Evolutionary conservation across 129 eudicot genomes (phyloP), one percentile per base, ranked within the genome.

Genomic region (Oenanthe sinensis): DNA sequence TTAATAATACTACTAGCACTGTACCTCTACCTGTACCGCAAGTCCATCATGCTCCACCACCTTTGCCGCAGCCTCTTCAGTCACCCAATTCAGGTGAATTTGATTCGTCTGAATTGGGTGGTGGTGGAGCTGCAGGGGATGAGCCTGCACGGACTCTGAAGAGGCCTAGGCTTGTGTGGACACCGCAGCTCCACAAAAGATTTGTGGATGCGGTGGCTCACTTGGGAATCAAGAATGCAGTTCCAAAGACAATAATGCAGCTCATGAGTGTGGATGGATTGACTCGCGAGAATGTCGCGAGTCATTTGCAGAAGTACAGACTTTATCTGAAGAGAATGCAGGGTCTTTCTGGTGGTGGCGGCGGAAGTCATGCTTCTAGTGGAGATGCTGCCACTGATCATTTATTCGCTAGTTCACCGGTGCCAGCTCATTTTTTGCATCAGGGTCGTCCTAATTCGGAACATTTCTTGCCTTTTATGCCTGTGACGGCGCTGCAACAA

Each of bases 191-290:
- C 17, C 98, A 93, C 84, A 93, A 91, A 78, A 78, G 98, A 47
- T 93, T 93, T 69, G 97, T 93, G 37, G 98, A 93, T 67, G 98
- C 97, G 0, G 98, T 93, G 76, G 98, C 93, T 73, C 98, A 93
- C 79, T 55, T 93, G 73, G 98, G 98, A 78, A 93, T 93, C 70
- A 93, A 93, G 71, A 93, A 90, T 74, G 98, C 97, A 28, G 97
- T 93, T 42, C 98, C 98, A 28, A 93, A 93, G 84, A 93, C 98
- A 20, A 93, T 93, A 85, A 93, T 93, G 98, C 93, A 88, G 88
- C 87, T 91, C 65, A 93, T 93, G 98, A 91, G 97, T 74, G 98
- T 93, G 14, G 98, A 93, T 55, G 98, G 98, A 19, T 85, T 93
- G 78, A 93, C 98, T 22, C 82, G 97, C 2, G 98, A 93, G 68